Base-by-base conservation (phyloP, 2,329 filamentous ascomycete genomes). In the Fusarium armeniacum region DNA sequence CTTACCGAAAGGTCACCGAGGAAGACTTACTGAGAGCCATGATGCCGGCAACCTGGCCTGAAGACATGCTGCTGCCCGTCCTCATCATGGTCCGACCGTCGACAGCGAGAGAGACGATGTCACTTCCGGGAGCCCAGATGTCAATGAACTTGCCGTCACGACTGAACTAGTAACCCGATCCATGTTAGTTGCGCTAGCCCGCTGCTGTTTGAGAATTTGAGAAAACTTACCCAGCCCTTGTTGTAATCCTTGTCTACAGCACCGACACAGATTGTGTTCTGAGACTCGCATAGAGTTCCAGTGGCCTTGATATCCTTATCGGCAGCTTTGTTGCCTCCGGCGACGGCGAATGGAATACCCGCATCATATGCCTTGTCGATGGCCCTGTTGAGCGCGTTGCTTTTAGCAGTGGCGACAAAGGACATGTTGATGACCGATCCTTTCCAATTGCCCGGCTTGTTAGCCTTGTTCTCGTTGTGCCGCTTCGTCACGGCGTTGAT, bases 11-110 rank as follows among this genome's bases (percentile, higher is more conserved):
- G 40, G 20, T 45, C 40, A 45, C 36, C 9, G 8, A 30, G 40
- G 51, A 45, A 45, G 18, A 54, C 51, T 54, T 54, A 54, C 51
- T 54, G 51, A 54, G 51, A 26, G 51, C 51, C 51, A 54, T 54
- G 40, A 45, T 54, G 51, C 51, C 51, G 22, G 51, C 51, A 40
- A 54, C 40, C 40, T 54, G 51, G 28, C 51, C 51, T 45, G 51
- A 54, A 54, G 51, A 54, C 51, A 54, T 54, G 51, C 51, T 47
- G 38, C 50, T 53, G 15, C 50, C 50, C 50, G 36, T 43, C 38
- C 50, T 53, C 50, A 53, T n/a, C 24, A 53, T 33, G 15, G 50
- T 53, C 20, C 50, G 28, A 32, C 50, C 50, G 28, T 53, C 50
- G 15, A 53, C 26, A 43, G 50, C 50, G 15, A 53, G 50, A 43